phyloP scores from a whole-genome alignment of 495 filamentous ascomycete species.

The Staphylotrichum tortipilum region DNA sequence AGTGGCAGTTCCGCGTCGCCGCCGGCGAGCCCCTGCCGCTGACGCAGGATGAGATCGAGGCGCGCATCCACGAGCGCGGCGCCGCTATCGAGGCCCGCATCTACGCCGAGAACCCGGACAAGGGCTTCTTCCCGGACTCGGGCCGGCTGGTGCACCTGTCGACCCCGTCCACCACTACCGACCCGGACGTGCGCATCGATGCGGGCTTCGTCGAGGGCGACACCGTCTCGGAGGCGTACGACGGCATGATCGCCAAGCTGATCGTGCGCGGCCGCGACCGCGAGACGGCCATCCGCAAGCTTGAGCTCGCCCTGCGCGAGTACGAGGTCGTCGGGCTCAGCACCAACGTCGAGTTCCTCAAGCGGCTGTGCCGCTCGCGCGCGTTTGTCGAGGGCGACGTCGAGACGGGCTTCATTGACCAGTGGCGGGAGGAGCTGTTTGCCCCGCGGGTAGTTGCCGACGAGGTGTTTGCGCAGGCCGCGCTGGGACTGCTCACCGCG shows the following conservation, averaged over 20 bases:
- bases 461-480: constrained; percentile 75
- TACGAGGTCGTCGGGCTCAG: constrained; percentile 89
- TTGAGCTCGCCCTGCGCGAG: constrained; percentile 70
- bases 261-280: constrained; percentile 79
- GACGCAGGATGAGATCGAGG: constrained; percentile 73
- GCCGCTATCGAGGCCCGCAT: constrained; percentile 93
- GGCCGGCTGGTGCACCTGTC: constrained; percentile 77
- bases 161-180: constrained; percentile 57
- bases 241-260: constrained; percentile 98
- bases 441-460: constrained; percentile 41
- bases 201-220: constrained; percentile 87
- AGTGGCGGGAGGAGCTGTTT: constrained; percentile 71
- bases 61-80: constrained; percentile 62
- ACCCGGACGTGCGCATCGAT: constrained; percentile 75
- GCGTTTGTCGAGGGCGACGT: constrained; percentile 83
- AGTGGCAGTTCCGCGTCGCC: constrained; percentile 92
- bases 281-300: constrained; percentile 72
- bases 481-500: constrained; percentile 53
- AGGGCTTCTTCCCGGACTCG: constrained; percentile 87
- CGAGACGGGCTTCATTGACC: constrained; percentile 93
- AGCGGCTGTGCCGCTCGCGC: constrained; percentile 67
- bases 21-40: constrained; percentile 80
- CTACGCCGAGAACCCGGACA: constrained; percentile 89
- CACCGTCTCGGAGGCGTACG: constrained; percentile 89
- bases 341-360: constrained; percentile 96